Conservation (phyloP, 371 early-diverging fungal species). For the Mortierella sp. region DNA sequence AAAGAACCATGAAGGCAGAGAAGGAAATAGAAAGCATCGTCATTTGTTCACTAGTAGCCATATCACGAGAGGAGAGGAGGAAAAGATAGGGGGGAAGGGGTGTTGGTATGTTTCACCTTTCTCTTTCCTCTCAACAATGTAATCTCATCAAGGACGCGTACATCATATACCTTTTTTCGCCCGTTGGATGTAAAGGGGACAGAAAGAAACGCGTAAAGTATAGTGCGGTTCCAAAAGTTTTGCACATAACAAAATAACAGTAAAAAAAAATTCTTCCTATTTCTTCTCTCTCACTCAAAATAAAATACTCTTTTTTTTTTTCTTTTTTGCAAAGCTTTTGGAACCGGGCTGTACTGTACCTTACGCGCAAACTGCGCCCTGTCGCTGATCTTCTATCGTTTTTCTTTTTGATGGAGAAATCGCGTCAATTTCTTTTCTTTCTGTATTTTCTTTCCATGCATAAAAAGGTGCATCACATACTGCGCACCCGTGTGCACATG, state of each 20-base stretch:
- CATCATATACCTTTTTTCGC: too few species aligned
- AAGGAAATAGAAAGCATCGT: neutral
- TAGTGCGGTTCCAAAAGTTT: too few species aligned
- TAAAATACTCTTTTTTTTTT: too few species aligned
- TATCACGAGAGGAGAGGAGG: neutral
- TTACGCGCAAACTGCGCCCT: neutral
- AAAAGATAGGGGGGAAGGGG: neutral
- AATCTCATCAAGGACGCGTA: too few species aligned
- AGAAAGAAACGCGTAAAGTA: neutral
- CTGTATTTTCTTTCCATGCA: neutral
- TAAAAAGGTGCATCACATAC: neutral
- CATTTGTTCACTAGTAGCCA: neutral
- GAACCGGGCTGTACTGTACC: neutral
- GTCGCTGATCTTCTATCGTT: neutral
- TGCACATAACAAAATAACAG: too few species aligned
- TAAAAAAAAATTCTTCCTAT: too few species aligned
- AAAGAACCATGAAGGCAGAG: neutral
- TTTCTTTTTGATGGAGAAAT: neutral
- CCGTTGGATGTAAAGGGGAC: too few species aligned
- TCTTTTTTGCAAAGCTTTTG: too few species aligned
- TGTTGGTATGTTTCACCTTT: neutral
- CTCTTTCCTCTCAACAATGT: too few species aligned
- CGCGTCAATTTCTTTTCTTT: neutral
- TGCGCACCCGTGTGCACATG: neutral
- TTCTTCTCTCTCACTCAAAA: too few species aligned